Conservation (phyloP, 2,329 filamentous ascomycete genomes). For the Oidium heveae region DNA sequence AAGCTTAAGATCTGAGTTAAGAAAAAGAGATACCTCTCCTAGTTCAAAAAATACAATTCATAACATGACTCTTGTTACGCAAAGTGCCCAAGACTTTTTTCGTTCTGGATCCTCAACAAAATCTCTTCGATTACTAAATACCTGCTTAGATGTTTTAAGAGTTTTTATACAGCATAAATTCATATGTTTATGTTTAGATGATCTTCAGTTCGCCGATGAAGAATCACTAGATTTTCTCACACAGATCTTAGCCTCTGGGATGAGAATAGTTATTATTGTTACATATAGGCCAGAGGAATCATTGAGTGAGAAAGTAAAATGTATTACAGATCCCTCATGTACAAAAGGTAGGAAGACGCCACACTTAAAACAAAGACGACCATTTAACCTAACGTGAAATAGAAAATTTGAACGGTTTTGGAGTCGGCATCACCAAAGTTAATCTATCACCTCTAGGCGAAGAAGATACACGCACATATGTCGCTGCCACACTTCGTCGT, state of each 20-base stretch:
- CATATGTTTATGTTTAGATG: slow-evolving; percentile 70
- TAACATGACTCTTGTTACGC: slow-evolving; percentile 16
- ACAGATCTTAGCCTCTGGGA: slow-evolving; percentile 50
- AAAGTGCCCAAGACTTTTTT: slow-evolving; percentile 32
- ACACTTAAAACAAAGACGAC: not conserved
- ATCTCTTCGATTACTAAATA: slow-evolving; percentile 56
- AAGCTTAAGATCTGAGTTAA: slow-evolving; percentile 7
- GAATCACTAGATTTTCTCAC: slow-evolving; percentile 67
- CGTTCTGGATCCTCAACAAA: slow-evolving; percentile 31
- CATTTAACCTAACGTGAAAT: slow-evolving; percentile 6
- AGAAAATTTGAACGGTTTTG: slow-evolving; percentile 16
- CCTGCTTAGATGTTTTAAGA: slow-evolving; percentile 62
- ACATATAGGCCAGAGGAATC: slow-evolving; percentile 29
- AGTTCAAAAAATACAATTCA: slow-evolving; percentile 6
- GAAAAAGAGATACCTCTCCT: slow-evolving; percentile 8
- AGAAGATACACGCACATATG: slow-evolving; percentile 58
- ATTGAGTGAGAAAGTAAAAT: slow-evolving; percentile 20
- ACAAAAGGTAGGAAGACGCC: slow-evolving; percentile 21
- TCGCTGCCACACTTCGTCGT: slow-evolving; percentile 57
- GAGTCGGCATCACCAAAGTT: slow-evolving; percentile 40
- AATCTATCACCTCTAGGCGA: slow-evolving; percentile 50
- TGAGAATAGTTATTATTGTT: slow-evolving; percentile 46
- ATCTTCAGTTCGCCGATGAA: slow-evolving; percentile 72
- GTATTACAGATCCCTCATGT: slow-evolving; percentile 27
- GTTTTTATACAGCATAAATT: slow-evolving; percentile 63